Evolutionary conservation across 2,329 filamentous ascomycete genomes (phyloP), one percentile per base, ranked within the genome.

Genomic region (Penicillium fuscoglaucum): DNA sequence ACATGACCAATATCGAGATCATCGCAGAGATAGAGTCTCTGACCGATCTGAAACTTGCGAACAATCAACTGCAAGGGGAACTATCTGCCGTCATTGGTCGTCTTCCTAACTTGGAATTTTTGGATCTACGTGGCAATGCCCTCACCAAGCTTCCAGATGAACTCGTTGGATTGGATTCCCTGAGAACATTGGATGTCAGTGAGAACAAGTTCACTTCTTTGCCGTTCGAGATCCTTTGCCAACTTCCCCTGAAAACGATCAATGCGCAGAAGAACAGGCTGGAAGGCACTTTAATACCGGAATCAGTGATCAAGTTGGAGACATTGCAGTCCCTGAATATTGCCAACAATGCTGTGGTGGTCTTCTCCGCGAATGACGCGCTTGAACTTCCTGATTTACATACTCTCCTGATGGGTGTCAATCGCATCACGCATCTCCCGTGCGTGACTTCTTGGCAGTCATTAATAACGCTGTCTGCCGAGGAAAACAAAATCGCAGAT

Each of bases 111-210:
- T 80, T 99, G 0, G 92, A 97, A 72, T 83, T 87, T 19, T 79
- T 98, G 9, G 93, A 98, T 62, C 70, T 98, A 9, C 90, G 91
- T 62, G 84, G 84, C 15, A 99, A 99, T 75, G 85, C 86, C 60
- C 81, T 99, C 21, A 86, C 87, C 8, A 80, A 82, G 1, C 78
- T 99, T 17, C 90, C 92, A 0, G 76, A 83, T 10, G 83, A 84
- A 13, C 71, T 97, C 2, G 82, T 82, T n/a, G 83, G 84, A 29
- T 82, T 98, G 61, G 78, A 79, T 3, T 84, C 83, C 26, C 82
- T 99, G 31, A 87, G 90, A 28, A 83, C 90, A 10, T 78, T 98
- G 51, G 93, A 96, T 69, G 72, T 97, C 24, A 86, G 88, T 57
- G 86, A 91, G 64, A 99, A 99, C 67, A 83, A 84, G 53, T 82